Evolutionary conservation across 73 alveolate genomes (phyloP).

Genomic region (Urostyla sp.): DNA sequence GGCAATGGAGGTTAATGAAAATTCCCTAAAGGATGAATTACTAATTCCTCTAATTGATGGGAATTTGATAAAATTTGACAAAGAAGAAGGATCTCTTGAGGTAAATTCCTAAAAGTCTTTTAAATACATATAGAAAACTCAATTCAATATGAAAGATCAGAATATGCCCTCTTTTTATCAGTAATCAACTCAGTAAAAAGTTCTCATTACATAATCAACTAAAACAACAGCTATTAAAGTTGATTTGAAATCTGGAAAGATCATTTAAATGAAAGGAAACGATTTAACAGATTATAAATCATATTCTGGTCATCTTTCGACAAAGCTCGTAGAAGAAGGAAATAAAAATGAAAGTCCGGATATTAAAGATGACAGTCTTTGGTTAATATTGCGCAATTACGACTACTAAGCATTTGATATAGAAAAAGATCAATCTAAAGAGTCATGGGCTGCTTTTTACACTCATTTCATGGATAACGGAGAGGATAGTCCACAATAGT

Average conservation of each 20-base stretch:
- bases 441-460: conserved; percentile 40
- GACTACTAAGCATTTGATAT: conserved; percentile 38
- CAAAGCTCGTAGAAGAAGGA: background rate
- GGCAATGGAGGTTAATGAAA: conserved; percentile 1
- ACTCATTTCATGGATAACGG: background rate
- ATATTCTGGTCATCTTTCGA: background rate
- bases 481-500: background rate
- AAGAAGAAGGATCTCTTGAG: conserved; percentile 39
- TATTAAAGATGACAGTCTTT: background rate
- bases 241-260: conserved; percentile 24
- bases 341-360: background rate
- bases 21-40: conserved; percentile 1
- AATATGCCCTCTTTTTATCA: background rate
- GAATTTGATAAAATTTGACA: conserved; percentile 35
- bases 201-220: conserved; percentile 30
- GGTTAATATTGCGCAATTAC: conserved; percentile 34
- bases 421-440: conserved; percentile 3
- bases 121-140: conserved; percentile 22
- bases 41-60: conserved; percentile 47
- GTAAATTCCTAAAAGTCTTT: background rate
- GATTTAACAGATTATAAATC: conserved; percentile 22
- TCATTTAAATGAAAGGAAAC: conserved; percentile 38
- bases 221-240: conserved; percentile 45
- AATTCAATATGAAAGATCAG: conserved; percentile 26
- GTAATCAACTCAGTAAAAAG: conserved; percentile 18